Percentiles rank a stretch among this genome's conserved stretches.
Conservation (phyloP, 352 stramenopile genomes). For the Globisporangium canariense region DNA sequence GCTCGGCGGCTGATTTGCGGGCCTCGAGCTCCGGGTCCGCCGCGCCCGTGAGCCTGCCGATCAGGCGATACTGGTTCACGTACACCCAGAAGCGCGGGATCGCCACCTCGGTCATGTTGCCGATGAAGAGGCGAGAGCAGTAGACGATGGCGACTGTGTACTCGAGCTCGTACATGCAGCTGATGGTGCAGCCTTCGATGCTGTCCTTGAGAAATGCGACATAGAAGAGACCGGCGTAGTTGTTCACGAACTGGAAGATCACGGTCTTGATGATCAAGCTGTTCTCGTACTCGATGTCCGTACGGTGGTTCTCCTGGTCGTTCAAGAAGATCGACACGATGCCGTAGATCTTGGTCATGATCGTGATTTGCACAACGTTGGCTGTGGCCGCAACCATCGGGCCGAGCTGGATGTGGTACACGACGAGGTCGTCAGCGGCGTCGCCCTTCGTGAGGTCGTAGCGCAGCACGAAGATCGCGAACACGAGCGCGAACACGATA, state of each 20-base stretch:
- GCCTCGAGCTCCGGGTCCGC: conserved; percentile 20
- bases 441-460: conserved; percentile 69
- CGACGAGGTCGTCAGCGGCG: conserved; percentile 49
- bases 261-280: conserved; percentile 93
- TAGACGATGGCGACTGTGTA: conserved; percentile 92
- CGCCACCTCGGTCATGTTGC: conserved; percentile 74
- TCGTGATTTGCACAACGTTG: conserved; percentile 80
- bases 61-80: conserved; percentile 59
- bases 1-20: conserved; percentile 50
- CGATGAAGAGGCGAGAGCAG: conserved; percentile 81
- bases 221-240: conserved; percentile 94
- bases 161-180: conserved; percentile 88
- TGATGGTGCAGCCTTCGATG: conserved; percentile 62
- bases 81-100: conserved; percentile 76
- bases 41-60: conserved; percentile 45
- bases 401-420: conserved; percentile 64
- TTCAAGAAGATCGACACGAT: conserved; percentile 86
- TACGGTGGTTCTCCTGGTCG: conserved; percentile 93
- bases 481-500: conserved; percentile 71
- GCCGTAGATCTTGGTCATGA: conserved; percentile 93
- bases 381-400: conserved; percentile 66
- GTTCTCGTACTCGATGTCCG: conserved; percentile 87
- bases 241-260: conserved; percentile 96
- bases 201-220: conserved; percentile 90
- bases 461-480: conserved; percentile 72